Base-by-base conservation (phyloP, 768 basidiomycete genomes). In the Serendipita sp. region DNA sequence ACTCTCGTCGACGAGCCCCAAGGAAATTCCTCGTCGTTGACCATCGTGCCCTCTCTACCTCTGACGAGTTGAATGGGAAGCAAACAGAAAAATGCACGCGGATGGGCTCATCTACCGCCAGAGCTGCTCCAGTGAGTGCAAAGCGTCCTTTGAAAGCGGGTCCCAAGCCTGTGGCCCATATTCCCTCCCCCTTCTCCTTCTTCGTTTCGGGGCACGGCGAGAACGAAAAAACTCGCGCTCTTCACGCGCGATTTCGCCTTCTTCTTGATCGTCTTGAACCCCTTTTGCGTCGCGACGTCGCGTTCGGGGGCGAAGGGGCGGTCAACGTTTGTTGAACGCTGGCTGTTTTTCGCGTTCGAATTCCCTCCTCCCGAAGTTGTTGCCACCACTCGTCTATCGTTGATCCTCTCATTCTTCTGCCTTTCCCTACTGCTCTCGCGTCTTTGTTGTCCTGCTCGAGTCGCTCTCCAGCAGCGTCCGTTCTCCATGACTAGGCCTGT, bases 101-200 rank as follows among this genome's bases (percentile, higher is more conserved):
- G 53, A 24, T 58, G 53, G 53, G 53, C 53, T 31, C 53, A 58
- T 34, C 33, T 58, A n/a, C 53, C 53, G 24, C 26, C 53, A 22
- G 53, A 58, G 53, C 33, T 58, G 24, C 53, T 58, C 17, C 53
- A 58, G 53, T 58, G 26, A 58, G 53, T 58, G 11, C 33, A 38
- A n/a, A n/a, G 45, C 45, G 45, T 48, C 45, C 45, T 48, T 28
- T 48, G 14, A 48, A 5, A 28, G n/a, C n/a, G n/a, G n/a, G n/a
- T n/a, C n/a, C n/a, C n/a, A n/a, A n/a, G n/a, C n/a, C n/a, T 48
- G 45, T 48, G 45, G 45, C 45, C 9, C 38, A 38, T 38, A 38
- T 14, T 14, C 45, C n/a, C n/a, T 48, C n/a, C n/a, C n/a, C n/a
- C n/a, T n/a, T n/a, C n/a, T n/a, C n/a, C n/a, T n/a, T n/a, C n/a